Conservation (phyloP, 148 eudicot genomes). For the Cornus florida region DNA sequence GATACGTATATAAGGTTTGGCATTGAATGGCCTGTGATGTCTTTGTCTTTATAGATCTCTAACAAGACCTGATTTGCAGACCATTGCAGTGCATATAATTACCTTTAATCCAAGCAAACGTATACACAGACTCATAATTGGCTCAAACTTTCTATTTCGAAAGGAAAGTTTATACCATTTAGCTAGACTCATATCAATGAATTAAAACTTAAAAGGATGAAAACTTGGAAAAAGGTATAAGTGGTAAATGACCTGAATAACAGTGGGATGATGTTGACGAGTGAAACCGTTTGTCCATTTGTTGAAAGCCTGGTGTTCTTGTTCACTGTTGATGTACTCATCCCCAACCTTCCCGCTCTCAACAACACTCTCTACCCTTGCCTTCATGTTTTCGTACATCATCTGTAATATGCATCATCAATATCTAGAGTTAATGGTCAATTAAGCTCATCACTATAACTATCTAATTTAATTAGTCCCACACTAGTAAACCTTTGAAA, state of each 20-base stretch:
- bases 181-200: no score
- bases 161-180: no score
- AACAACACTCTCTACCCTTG: conserved; percentile 47
- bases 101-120: no score
- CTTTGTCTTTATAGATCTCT: conserved; percentile 34
- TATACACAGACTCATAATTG: no score
- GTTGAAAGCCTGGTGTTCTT: conserved; percentile 31
- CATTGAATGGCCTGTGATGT: conserved; percentile 39
- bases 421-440: background rate
- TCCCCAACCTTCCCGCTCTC: conserved; percentile 46
- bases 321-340: conserved; percentile 34
- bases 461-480: background rate
- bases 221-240: background rate
- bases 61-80: conserved; percentile 43
- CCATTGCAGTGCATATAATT: background rate
- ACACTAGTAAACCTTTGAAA: background rate
- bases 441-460: background rate
- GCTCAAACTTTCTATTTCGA: no score
- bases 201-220: no score
- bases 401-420: conserved; percentile 26
- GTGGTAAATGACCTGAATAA: conserved; percentile 47
- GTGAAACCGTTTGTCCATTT: conserved; percentile 56
- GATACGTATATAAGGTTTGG: conserved; percentile 78
- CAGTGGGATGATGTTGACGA: conserved; percentile 60
- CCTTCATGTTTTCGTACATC: conserved; percentile 64